Conservation (phyloP, 768 basidiomycete genomes). For the Termitomyces sp. region DNA sequence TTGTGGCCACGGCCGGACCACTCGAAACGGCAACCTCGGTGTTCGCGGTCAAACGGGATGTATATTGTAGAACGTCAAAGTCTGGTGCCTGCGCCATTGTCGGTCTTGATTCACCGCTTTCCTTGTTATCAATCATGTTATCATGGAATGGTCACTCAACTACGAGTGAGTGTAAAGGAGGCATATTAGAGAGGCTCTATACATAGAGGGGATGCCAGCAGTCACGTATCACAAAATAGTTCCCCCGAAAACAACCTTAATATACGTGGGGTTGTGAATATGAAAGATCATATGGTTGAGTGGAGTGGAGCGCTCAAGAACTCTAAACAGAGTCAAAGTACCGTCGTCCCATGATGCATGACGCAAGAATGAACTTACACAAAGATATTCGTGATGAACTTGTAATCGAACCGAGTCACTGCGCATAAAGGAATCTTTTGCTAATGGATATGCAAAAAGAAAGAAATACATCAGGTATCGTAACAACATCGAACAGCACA, state of each 20-base stretch:
- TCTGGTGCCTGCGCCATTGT: background rate
- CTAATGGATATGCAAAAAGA: background rate
- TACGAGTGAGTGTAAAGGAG: background rate
- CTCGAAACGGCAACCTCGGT: background rate
- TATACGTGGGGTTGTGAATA: background rate
- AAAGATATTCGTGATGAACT: too few relatives aligned
- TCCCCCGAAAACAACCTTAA: background rate
- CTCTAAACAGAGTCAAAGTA: background rate
- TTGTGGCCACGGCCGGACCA: background rate
- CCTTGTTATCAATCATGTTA: background rate
- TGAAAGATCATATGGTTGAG: background rate
- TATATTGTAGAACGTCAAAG: background rate
- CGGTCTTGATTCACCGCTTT: background rate
- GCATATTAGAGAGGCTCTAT: background rate
- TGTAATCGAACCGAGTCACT: too few relatives aligned
- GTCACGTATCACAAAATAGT: background rate
- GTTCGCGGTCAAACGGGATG: background rate
- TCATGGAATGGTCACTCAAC: background rate
- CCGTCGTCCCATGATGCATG: background rate
- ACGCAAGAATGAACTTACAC: background rate
- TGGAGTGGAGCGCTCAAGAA: background rate
- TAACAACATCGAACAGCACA: background rate
- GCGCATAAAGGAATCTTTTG: too few relatives aligned
- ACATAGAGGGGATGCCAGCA: background rate
- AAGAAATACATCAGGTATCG: background rate